Evolutionary conservation across 2,329 filamentous ascomycete species (phyloP).

Genomic region (Thielaviopsis musarum): DNA sequence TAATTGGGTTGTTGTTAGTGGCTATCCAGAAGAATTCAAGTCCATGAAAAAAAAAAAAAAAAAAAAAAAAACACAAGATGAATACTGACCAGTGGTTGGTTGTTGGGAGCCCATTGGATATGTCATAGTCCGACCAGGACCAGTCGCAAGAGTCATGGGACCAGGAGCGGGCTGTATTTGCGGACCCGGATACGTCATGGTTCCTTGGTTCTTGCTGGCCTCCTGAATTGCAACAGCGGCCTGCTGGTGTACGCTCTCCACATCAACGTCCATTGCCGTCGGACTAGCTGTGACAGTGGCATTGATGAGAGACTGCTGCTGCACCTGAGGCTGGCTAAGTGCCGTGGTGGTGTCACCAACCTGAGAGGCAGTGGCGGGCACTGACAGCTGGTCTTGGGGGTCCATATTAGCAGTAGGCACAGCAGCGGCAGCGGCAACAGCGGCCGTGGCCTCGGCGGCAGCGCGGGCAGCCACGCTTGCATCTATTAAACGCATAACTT

Average conservation of each 20-base stretch:
- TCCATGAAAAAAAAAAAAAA: background rate
- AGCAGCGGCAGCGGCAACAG: conserved; percentile 20
- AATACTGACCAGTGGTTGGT: conserved; percentile 11
- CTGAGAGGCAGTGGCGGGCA: conserved; percentile 19
- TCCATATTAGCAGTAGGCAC: background rate
- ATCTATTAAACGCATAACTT: conserved; percentile 10
- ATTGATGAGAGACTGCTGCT: conserved; percentile 28
- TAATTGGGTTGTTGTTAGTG: background rate
- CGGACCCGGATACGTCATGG: conserved; percentile 38
- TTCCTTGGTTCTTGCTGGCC: conserved; percentile 27
- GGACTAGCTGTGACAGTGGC: conserved; percentile 33
- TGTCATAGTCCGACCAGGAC: conserved; percentile 35
- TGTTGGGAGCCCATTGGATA: conserved; percentile 32
- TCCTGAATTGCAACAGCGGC: conserved; percentile 8
- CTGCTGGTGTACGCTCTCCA: conserved; percentile 22
- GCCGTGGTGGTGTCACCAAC: conserved; percentile 20
- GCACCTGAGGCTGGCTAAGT: conserved; percentile 31
- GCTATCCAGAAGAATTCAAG: too few species aligned
- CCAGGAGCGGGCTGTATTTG: conserved; percentile 21
- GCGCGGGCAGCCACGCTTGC: conserved; percentile 9
- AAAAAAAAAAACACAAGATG: background rate
- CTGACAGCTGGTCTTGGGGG: conserved; percentile 14
- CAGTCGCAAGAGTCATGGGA: conserved; percentile 25
- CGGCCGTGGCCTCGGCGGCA: conserved; percentile 31
- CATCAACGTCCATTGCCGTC: conserved; percentile 37